Evolutionary conservation across 2,329 filamentous ascomycete genomes (phyloP), one percentile per base, ranked within the genome.

Genomic region (Alternaria infectoria): DNA sequence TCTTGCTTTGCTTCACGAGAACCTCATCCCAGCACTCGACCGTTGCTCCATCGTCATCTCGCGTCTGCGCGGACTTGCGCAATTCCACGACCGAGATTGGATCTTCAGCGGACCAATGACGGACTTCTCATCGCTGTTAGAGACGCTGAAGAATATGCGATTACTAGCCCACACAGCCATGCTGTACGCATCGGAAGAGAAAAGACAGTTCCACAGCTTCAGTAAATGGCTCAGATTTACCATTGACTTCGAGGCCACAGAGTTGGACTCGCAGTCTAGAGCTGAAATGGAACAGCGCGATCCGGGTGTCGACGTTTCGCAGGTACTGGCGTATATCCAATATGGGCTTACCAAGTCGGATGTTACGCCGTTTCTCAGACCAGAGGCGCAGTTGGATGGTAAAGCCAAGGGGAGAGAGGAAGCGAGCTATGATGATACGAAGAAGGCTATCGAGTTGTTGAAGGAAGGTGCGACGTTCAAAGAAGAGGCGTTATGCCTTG

Each of bases 11-110:
- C 85, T 93, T 0, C 94, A 97, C 74, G 91, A 97, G 75, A 94
- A 96, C 77, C 89, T 97, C 55, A 85, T 98, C 3, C 96, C 96
- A 0, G 93, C 93, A 0, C 84, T 98, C 2, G 93, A 98, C 71
- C 89, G 95, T 56, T 91, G 91, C 69, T 87, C 88, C 50, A 89
- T 97, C 23, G 90, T 97, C 30, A 86, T 97, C 26, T 93, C 91
- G 69, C 90, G 93, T 12, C 86, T 99, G 2, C 88, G 91, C 21
- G 95, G 96, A 1, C 87, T 98, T 12, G 93, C 94, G 4, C 89
- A 88, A 64, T 97, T 93, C 71, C 88, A 95, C 74, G 90, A 90
- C 62, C 83, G 93, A 51, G 89, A 84, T 64, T 83, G 81, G 57
- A 84, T 84, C 17, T 86, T 88, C 62, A 86, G 86, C 32, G 83